Evolutionary conservation across 2,329 filamentous ascomycete genomes (phyloP).

Genomic region (Penicillium brasilianum): DNA sequence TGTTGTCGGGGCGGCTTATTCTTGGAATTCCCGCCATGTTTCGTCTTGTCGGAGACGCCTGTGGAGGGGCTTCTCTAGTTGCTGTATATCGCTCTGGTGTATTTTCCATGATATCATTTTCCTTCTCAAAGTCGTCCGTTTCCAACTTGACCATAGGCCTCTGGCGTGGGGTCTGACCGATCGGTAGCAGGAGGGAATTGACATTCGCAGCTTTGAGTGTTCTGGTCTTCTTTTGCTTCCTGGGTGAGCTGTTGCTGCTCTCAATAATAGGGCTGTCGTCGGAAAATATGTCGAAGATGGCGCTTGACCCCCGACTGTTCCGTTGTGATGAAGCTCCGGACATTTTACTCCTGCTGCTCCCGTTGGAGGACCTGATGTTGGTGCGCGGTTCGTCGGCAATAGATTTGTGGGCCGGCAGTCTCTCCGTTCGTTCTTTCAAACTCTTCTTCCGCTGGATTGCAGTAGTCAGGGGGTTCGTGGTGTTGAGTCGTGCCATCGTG

Average conservation of each 20-base stretch:
- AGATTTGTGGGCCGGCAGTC: constrained; percentile 1
- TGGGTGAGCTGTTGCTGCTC: constrained; percentile 17
- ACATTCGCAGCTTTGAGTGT: constrained; percentile 39
- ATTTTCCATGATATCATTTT: constrained; percentile 40
- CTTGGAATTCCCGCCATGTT: constrained; percentile 14
- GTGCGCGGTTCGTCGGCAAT: constrained; percentile 11
- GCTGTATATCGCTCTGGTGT: constrained; percentile 18
- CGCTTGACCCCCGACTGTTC: constrained; percentile 24
- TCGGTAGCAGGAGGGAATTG: constrained; percentile 42
- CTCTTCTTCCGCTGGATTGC: constrained; percentile 17
- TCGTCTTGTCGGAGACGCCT: constrained; percentile 28
- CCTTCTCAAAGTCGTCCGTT: constrained; percentile 41
- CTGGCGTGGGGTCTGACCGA: constrained; percentile 31
- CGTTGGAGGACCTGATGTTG: constrained; percentile 10
- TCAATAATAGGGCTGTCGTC: constrained; percentile 32
- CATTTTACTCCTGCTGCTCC: constrained; percentile 3
- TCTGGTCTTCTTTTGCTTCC: constrained; percentile 31
- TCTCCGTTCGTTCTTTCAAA: constrained; percentile 3
- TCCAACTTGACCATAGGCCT: constrained; percentile 34
- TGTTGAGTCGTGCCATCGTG: constrained; percentile 38
- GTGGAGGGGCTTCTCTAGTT: constrained; percentile 26
- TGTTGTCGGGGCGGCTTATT: constrained; percentile 18
- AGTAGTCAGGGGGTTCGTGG: constrained; percentile 23
- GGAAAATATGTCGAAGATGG: constrained; percentile 39
- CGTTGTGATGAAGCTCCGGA: constrained; percentile 25